Evolutionary conservation across 2,329 filamentous ascomycete genomes (phyloP), one percentile per base, ranked within the genome.

Genomic region (Daldinia eschscholtzii): DNA sequence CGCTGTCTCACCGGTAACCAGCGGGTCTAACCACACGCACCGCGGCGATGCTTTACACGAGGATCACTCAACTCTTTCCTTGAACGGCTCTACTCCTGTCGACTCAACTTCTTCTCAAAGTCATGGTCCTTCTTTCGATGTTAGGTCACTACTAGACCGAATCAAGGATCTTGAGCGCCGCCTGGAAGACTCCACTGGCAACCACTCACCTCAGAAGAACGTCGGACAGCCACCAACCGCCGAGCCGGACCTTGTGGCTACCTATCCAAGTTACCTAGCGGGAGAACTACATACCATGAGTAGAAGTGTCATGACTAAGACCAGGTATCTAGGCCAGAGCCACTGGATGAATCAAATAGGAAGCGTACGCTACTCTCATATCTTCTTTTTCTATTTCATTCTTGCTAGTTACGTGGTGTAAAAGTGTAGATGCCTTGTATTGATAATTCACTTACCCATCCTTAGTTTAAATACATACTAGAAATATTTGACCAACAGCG

Each of bases 321-420:
- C 81, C 2, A 76, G 82, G 4, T 84, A 83, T 70, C 81, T 83
- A 56, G 83, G 82, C 0, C 82, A 84, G 60, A 86, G 83, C 58
- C 85, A 87, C 71, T 87, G 85, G 84, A 80, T 84, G 76, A 82
- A 83, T 50, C 79, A 80, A 3, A 74, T 80, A 15, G 76, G 79
- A 50, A 78, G 82, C 73, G 84, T 85, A 74, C 68, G 80, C 76
- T 46, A 35, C 13, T 52, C 39, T 20, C 18, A 37, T 60, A 20
- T 55, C n/a, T 39, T 20, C 37, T 3, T 28, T 57, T 65, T 56
- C 41, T 35, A 9, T 28, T 35, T 63, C 9, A 6, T 53, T 55
- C 61, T 20, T 68, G 37, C 37, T 41, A 26, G 37, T 37, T 41
- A 26, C 13, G n/a, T 61, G 30, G 0, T 23, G 13, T 57, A 41